A percentile compares a stretch with the other conserved stretches of the same genome.
These are phyloP conservation scores for Trametes gibbosa DNA, from an alignment of 768 basidiomycete genomes.

Conservation along the genomic window DNA sequence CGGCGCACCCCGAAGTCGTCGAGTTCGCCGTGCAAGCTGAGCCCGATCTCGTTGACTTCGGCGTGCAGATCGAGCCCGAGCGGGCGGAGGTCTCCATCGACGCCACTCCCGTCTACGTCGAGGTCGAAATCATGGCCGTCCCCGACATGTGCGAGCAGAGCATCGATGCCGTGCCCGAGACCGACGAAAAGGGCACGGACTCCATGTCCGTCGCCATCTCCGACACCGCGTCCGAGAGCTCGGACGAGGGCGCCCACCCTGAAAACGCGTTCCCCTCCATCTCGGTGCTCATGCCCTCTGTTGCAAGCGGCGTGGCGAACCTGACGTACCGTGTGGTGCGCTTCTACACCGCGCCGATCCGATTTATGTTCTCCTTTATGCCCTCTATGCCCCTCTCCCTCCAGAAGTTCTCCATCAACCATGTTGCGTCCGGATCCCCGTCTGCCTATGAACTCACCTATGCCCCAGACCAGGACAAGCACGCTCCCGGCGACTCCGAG, in stretches of 20 bases:
- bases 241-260: slow-evolving; percentile 9
- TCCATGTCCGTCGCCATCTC: slow-evolving; percentile 3
- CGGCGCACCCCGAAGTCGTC: slow-evolving; percentile 37
- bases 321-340: slow-evolving; percentile 32
- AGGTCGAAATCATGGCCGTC: slow-evolving; percentile 46
- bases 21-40: slow-evolving; percentile 38
- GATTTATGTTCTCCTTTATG: slow-evolving; percentile 32
- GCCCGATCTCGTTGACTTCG: slow-evolving; percentile 36
- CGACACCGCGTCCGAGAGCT: slow-evolving; percentile 9
- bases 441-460: slow-evolving; percentile 11
- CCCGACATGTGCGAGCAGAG: slow-evolving; percentile 33
- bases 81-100: slow-evolving; percentile 45
- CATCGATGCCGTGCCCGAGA: slow-evolving; percentile 27
- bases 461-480: slow-evolving; percentile 18
- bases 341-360: slow-evolving; percentile 33
- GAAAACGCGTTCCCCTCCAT: slow-evolving; percentile 1
- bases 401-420: slow-evolving; percentile 7
- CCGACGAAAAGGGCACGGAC: slow-evolving; percentile 25
- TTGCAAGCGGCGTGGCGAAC: slow-evolving; percentile 26
- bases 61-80: slow-evolving; percentile 40
- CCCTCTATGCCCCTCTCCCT: slow-evolving; percentile 17
- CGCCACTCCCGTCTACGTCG: slow-evolving; percentile 47
- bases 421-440: slow-evolving; percentile 1
- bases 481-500: not conserved
- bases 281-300: slow-evolving; percentile 28